These are phyloP conservation scores for Eimeria sp. DNA, from an alignment of 169 alveolate species.

Conservation along the genomic window DNA sequence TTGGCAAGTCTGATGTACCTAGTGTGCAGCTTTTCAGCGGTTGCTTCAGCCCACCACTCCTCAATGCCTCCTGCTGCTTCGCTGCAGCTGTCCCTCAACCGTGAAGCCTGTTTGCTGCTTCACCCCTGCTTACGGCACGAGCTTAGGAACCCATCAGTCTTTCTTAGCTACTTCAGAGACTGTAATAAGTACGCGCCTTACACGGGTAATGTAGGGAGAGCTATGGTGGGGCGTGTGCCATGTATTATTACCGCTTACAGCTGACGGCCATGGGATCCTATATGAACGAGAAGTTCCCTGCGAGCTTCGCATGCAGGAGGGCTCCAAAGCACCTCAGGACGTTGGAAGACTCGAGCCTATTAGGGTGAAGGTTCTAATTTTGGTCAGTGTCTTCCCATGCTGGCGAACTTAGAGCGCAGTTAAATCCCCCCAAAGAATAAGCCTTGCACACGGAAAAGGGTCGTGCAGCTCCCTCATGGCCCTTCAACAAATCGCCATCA, in stretches of 20 bases:
- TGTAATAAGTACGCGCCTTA: not conserved
- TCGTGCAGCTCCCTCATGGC: not conserved
- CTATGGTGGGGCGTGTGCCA: not conserved
- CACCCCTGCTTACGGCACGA: not conserved
- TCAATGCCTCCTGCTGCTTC: not conserved
- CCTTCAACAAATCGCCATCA: not conserved
- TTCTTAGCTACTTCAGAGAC: not conserved
- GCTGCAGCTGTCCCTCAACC: not conserved
- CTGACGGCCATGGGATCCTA: conserved; percentile 93
- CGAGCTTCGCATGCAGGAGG: conserved; percentile 93
- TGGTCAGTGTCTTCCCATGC: conserved; percentile 80
- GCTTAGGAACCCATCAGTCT: not conserved
- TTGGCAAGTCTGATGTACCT: conserved; percentile 84
- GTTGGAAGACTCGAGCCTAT: conserved; percentile 94
- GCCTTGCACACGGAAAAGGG: not conserved
- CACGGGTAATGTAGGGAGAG: not conserved
- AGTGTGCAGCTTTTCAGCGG: not conserved
- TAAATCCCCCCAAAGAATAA: not conserved
- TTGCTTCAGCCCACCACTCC: not conserved
- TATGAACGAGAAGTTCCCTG: conserved; percentile 96
- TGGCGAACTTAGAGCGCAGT: not conserved
- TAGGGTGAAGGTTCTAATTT: conserved; percentile 91
- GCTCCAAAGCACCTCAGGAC: conserved; percentile 85
- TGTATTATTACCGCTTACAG: conserved; percentile 76
- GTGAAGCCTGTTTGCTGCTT: not conserved